These are phyloP conservation scores for Poa pratensis DNA, from an alignment of 176 grass and related monocot species.

Conservation along the genomic window DNA sequence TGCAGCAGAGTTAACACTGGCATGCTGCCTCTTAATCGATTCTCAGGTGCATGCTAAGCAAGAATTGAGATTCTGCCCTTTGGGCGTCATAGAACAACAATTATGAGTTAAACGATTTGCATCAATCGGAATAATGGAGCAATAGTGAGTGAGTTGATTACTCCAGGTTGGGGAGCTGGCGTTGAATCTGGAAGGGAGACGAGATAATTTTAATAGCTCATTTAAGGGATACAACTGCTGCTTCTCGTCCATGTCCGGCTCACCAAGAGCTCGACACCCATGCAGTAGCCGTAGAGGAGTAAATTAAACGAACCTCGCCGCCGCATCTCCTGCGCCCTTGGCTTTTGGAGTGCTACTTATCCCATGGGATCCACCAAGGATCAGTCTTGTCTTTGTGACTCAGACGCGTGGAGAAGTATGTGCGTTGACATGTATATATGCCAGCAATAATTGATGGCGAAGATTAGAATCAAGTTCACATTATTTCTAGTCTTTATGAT, in stretches of 20 bases:
- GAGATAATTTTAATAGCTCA: not conserved
- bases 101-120: not conserved
- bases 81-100: not conserved
- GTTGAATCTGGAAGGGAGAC: not conserved
- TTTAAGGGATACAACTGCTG: not conserved
- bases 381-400: slow-evolving; percentile 16
- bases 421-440: not conserved
- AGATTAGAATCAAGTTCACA: not conserved
- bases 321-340: not conserved
- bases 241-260: too few species aligned
- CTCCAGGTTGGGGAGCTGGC: not conserved
- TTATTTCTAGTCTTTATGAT: too few species aligned
- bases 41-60: not conserved
- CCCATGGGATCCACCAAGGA: slow-evolving; percentile 61
- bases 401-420: not conserved
- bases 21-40: not conserved
- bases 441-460: not conserved
- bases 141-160: too few species aligned
- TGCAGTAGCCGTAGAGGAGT: too few species aligned
- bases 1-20: not conserved
- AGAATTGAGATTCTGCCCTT: not conserved
- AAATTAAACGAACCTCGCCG: slow-evolving; percentile 36
- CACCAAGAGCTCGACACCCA: too few species aligned
- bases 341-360: not conserved
- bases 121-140: not conserved